Evolutionary conservation across 1,284 basidiomycete species (phyloP).

Genomic region (Pseudozyma tsukubaensis): DNA sequence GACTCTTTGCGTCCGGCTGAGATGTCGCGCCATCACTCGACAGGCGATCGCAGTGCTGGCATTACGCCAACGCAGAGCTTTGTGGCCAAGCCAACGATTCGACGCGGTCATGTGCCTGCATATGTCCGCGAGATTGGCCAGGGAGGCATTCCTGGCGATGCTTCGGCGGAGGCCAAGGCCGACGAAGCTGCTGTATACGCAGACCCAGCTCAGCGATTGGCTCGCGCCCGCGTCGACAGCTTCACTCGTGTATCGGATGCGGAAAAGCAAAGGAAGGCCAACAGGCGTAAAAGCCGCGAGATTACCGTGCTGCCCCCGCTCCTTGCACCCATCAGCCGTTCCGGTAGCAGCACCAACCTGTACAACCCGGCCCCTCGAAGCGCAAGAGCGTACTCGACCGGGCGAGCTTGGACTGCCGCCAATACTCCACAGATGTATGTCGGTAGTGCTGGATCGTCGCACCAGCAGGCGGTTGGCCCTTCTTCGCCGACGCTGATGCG

Average conservation of each 20-base stretch:
- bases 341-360: constrained; percentile 54
- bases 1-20: constrained; percentile 11
- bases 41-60: constrained; percentile 34
- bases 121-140: constrained; percentile 60
- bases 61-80: constrained; percentile 55
- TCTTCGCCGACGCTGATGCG: constrained; percentile 45
- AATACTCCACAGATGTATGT: constrained; percentile 48
- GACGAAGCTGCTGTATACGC: constrained; percentile 7
- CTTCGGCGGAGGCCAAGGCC: constrained; percentile 15
- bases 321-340: constrained; percentile 50
- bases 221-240: constrained; percentile 41
- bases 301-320: constrained; percentile 58
- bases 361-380: constrained; percentile 34
- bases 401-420: constrained; percentile 40
- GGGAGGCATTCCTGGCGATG: constrained; percentile 57
- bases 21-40: constrained; percentile 8
- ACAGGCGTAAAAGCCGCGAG: constrained; percentile 55
- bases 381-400: constrained; percentile 43
- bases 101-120: constrained; percentile 57
- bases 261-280: constrained; percentile 43
- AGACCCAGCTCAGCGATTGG: constrained; percentile 18
- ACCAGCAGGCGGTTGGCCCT: constrained; percentile 33
- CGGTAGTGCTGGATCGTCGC: constrained; percentile 48
- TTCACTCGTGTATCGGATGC: constrained; percentile 33
- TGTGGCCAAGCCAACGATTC: constrained; percentile 52